phyloP scores from a whole-genome alignment of 1,139 yeast species.

The Lodderomyces jiufengensis region DNA sequence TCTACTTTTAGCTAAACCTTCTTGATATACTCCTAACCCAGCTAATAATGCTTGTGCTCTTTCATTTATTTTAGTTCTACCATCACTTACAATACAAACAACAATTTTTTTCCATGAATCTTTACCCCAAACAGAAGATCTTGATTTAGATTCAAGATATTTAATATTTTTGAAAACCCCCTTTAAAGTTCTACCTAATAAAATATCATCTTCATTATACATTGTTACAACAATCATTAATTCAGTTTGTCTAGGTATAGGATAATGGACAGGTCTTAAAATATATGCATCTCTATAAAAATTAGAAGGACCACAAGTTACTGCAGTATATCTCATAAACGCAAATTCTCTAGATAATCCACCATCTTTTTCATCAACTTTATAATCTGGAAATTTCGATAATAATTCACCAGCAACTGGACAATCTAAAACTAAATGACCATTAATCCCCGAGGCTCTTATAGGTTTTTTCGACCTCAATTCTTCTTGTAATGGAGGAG shows the following conservation, averaged over 20 bases:
- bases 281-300: slow-evolving; percentile 44
- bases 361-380: slow-evolving; percentile 32
- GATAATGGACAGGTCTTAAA: slow-evolving; percentile 45
- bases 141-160: slow-evolving; percentile 42
- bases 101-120: slow-evolving; percentile 50
- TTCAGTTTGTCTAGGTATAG: slow-evolving; percentile 44
- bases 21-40: slow-evolving; percentile 48
- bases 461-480: slow-evolving; percentile 37
- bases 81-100: slow-evolving; percentile 47
- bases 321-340: slow-evolving; percentile 49
- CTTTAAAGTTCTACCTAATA: slow-evolving; percentile 44
- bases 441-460: slow-evolving; percentile 43
- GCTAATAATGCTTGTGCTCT: slow-evolving; percentile 48
- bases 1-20: slow-evolving; percentile 46
- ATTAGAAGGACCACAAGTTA: slow-evolving; percentile 49
- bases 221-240: slow-evolving; percentile 46
- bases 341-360: slow-evolving; percentile 46
- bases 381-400: slow-evolving; percentile 42
- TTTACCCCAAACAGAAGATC: slow-evolving; percentile 45
- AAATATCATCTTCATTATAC: slow-evolving; percentile 48
- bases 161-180: slow-evolving; percentile 48
- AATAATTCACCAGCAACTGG: slow-evolving; percentile 48
- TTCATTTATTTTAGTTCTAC: slow-evolving; percentile 46
- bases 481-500: slow-evolving; percentile 32
- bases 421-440: slow-evolving; percentile 49